phyloP scores from a whole-genome alignment of 2,329 filamentous ascomycete genomes.

The Akanthomyces dipterigenus region DNA sequence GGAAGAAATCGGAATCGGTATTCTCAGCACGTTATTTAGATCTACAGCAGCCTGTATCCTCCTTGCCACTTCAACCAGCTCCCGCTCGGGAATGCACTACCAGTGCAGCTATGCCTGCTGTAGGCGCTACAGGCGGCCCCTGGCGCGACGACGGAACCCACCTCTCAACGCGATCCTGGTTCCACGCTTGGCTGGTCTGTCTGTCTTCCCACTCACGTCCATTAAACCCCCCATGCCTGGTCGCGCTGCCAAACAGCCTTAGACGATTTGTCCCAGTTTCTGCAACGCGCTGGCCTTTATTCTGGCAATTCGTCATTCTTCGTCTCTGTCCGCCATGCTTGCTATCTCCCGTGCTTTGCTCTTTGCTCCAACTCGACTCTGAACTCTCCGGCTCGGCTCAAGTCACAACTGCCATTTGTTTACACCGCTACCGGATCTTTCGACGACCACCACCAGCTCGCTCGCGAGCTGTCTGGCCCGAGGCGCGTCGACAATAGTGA shows the following conservation, averaged over 20 bases:
- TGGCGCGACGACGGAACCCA: conserved; percentile 6
- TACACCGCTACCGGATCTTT: not conserved
- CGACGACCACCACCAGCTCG: not conserved
- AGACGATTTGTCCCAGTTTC: not conserved
- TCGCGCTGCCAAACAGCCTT: conserved; percentile 10
- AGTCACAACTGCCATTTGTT: conserved; percentile 3
- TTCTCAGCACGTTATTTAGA: too few relatives aligned
- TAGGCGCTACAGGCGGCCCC: not conserved
- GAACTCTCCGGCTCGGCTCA: not conserved
- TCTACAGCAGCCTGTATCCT: too few relatives aligned
- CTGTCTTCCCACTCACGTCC: not conserved
- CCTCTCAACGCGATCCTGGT: conserved; percentile 7
- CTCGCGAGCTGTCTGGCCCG: not conserved
- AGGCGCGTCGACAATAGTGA: not conserved
- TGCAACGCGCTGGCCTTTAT: not conserved
- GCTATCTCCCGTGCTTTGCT: not conserved
- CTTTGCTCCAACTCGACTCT: not conserved
- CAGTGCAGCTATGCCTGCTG: too few relatives aligned
- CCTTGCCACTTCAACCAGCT: too few relatives aligned
- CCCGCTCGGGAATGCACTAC: too few relatives aligned
- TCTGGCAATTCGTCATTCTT: not conserved
- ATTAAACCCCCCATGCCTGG: not conserved
- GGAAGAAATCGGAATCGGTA: too few relatives aligned
- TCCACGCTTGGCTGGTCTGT: not conserved
- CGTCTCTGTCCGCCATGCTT: not conserved